phyloP scores from a whole-genome alignment of 805 yeast species.

The Cyberlindnera veronae region DNA sequence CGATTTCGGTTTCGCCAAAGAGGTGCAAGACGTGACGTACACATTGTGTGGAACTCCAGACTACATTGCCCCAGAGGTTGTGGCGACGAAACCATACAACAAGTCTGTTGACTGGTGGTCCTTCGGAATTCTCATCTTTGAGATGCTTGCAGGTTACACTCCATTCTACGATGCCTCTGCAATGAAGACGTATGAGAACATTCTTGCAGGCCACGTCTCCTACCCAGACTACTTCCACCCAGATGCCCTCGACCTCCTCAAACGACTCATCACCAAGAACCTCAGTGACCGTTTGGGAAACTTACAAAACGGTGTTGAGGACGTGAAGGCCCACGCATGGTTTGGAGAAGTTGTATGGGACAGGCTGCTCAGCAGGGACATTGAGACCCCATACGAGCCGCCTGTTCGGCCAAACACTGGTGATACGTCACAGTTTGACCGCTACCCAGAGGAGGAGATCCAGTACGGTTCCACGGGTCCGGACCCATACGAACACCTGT shows the following conservation, averaged over 20 bases:
- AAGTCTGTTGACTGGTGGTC: constrained; percentile 99
- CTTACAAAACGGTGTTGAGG: constrained; percentile 78
- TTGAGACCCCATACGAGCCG: constrained; percentile 96
- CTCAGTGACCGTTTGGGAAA: constrained; percentile 84
- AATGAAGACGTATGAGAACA: constrained; percentile 92
- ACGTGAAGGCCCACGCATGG: constrained; percentile 88
- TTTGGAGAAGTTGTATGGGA: constrained; percentile 93
- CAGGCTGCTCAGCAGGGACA: constrained; percentile 73
- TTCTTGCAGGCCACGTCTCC: constrained; percentile 71
- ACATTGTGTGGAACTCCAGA: constrained; percentile 96
- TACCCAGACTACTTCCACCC: constrained; percentile 76
- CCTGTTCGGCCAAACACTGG: constrained; percentile 72
- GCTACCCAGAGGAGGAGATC: constrained; percentile 78
- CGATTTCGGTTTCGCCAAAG: constrained; percentile 94
- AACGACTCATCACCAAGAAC: constrained; percentile 75
- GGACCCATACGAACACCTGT: constrained; percentile 68
- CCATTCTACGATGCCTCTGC: constrained; percentile 93
- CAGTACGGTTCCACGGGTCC: constrained; percentile 79
- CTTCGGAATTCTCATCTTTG: constrained; percentile 84
- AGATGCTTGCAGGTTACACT: constrained; percentile 93
- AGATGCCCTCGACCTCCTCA: constrained; percentile 72
- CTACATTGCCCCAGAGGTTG: constrained; percentile 95
- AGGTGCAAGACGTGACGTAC: constrained; percentile 87
- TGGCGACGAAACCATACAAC: constrained; percentile 89
- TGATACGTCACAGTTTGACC: constrained; percentile 79